Base-by-base conservation (phyloP, 495 filamentous ascomycete species). In the Jackrogersella minutella region DNA sequence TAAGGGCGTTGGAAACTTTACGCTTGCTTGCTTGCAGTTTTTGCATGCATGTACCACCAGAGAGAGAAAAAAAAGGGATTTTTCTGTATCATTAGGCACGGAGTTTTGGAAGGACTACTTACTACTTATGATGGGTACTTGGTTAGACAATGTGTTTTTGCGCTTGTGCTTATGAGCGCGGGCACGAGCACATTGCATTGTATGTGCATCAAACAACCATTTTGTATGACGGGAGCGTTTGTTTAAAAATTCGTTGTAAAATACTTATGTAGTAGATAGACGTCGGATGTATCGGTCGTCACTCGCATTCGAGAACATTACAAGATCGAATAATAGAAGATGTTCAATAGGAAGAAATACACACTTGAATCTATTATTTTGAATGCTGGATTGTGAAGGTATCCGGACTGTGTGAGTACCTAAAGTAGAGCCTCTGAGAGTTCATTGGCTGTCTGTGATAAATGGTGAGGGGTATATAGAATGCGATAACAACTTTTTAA, bases 71-170 rank as follows among this genome's bases (percentile, higher is more conserved):
- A 24, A 36, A 40, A 36, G 14, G 9, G 31, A 14, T 37, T 28
- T 13, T 47, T 14, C n/a, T 67, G 58, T 67, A 67, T 51, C 50
- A 50, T 43, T 39, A 66, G 17, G 37, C 13, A 44, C 13, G 17
- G 57, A 61, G 40, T 37, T 28, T 34, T 3, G 57, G 50, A 30
- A 49, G 49, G 46, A 30, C 8, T 49, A 41, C 26, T 22, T 36
- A 56, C 33, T 17, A 49, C 14, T 30, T 30, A 30, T 7, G 53
- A 64, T 26, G 36, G 22, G 19, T 16, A 33, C 37, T 6, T 16
- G 17, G 19, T 17, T 47, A 33, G 24, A 31, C 11, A 17, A 49
- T 26, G 44, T 49, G 19, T 43, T 5, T 21, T 43, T 43, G 17
- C 22, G 22, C 8, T 9, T 46, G 26, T 49, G 44, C 24, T 49